These are phyloP conservation scores for Hypsizygus ulmarius DNA, from an alignment of 1,284 basidiomycete genomes.

Conservation along the genomic window DNA sequence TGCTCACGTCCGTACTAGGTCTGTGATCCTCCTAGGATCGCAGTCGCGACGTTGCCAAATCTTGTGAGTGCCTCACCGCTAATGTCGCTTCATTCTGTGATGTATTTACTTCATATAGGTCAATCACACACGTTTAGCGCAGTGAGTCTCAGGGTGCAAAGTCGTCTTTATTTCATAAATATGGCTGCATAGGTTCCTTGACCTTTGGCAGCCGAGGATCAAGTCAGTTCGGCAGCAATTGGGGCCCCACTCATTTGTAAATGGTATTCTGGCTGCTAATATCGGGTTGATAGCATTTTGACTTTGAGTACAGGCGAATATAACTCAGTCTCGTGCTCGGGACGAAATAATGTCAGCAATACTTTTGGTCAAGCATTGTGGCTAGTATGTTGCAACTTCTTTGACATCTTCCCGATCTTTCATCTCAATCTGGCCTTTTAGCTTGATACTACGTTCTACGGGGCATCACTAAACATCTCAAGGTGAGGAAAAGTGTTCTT, in stretches of 20 bases:
- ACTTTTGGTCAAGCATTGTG: slow-evolving; percentile 53
- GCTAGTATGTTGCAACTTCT: slow-evolving; percentile 32
- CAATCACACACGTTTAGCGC: slow-evolving; percentile 47
- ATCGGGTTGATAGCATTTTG: background rate
- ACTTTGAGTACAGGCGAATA: slow-evolving; percentile 39
- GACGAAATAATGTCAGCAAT: slow-evolving; percentile 45
- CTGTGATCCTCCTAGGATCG: slow-evolving; percentile 42
- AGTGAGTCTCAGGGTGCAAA: slow-evolving; percentile 32
- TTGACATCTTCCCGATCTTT: background rate
- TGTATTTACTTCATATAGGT: slow-evolving; percentile 29
- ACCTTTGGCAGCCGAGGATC: slow-evolving; percentile 53
- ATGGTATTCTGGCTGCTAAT: slow-evolving; percentile 30
- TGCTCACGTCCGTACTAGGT: slow-evolving; percentile 28
- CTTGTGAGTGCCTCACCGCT: slow-evolving; percentile 29
- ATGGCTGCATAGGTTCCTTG: slow-evolving; percentile 39
- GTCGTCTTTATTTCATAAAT: no score
- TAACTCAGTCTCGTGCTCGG: slow-evolving; percentile 51
- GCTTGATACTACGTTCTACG: slow-evolving; percentile 47
- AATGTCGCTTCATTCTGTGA: background rate
- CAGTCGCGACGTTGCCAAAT: slow-evolving; percentile 47
- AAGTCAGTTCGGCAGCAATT: slow-evolving; percentile 41
- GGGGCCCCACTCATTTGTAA: slow-evolving; percentile 43
- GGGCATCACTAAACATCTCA: slow-evolving; percentile 49
- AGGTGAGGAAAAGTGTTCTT: slow-evolving; percentile 26
- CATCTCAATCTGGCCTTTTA: slow-evolving; percentile 12